phyloP scores from a whole-genome alignment of 192 early-diverging fungal genomes.

The Pecoramyces ruminantium region DNA sequence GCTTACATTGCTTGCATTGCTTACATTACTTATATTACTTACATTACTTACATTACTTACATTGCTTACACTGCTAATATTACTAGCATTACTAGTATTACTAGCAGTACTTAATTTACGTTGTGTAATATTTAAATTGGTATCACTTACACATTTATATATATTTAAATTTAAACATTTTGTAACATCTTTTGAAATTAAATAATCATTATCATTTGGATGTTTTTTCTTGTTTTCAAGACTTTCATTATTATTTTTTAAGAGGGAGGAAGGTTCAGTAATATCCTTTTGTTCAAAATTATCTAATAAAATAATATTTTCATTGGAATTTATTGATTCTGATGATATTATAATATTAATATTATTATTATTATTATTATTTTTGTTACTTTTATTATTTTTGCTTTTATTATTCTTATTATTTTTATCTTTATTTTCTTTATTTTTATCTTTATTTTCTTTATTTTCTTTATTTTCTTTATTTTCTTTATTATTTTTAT shows the following conservation, averaged over 20 bases:
- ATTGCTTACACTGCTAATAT: background rate
- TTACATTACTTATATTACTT: too few species aligned
- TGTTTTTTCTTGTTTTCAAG: background rate
- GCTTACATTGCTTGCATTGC: too few species aligned
- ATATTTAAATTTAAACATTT: background rate
- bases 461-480: too few species aligned
- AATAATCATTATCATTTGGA: background rate
- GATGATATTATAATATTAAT: background rate
- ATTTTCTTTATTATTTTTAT: background rate
- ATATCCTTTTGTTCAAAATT: background rate
- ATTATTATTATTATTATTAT: background rate
- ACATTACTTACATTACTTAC: too few species aligned
- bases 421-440: background rate
- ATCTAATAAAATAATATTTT: too few species aligned
- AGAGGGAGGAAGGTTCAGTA: background rate
- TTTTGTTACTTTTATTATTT: background rate
- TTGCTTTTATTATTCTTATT: background rate
- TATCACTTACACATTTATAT: background rate
- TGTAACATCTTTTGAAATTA: background rate
- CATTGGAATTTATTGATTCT: too few species aligned
- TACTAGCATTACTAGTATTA: background rate
- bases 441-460: background rate
- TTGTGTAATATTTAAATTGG: background rate
- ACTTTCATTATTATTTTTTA: too few species aligned
- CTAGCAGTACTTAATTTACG: background rate